Base-by-base conservation (phyloP, 495 filamentous ascomycete genomes). In the Daldinia childiae region DNA sequence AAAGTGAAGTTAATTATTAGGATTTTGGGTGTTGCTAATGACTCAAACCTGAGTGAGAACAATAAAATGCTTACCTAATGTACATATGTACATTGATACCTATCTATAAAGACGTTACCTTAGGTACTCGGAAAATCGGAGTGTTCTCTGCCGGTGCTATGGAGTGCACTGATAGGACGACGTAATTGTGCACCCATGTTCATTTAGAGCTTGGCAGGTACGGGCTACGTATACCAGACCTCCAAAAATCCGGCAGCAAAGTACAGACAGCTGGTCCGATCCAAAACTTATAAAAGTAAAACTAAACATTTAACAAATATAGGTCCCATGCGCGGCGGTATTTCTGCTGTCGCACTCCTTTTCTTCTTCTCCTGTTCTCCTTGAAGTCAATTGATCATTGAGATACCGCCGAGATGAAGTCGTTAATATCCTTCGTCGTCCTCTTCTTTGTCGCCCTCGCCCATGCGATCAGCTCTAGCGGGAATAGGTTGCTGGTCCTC, bases 401-500 rank as follows among this genome's bases (percentile, higher is more conserved):
- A 69, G 73, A 69, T 41, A 57, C 43, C 72, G 39, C 60, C 67
- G 80, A 68, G 74, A 96, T 97, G 93, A 86, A 89, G 84, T 92
- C 89, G 85, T 84, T 90, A 75, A 81, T 91, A 78, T 90, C 89
- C 58, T 86, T 93, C 73, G 74, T 93, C 59, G 74, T 91, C 39
- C 81, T 91, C 68, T 81, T 86, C 74, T 85, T 93, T 61, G 81
- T 88, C 73, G 84, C 88, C 75, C 80, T 86, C 39, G 92, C 90
- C 69, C 85, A 91, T 76, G 92, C 93, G 45, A 79, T 93, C 74
- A 97, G 94, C 83, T 90, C 88, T 67, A 90, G 87, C 61, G 95
- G 94, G 55, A 89, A 85, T 79, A 88, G 94, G 78, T 80, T 99
- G 79, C 82, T 98, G 74, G 94, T 95, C 30, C 87, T 98, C 51